phyloP scores from a whole-genome alignment of 768 basidiomycete species.

The Kwoniella mangroviensis region DNA sequence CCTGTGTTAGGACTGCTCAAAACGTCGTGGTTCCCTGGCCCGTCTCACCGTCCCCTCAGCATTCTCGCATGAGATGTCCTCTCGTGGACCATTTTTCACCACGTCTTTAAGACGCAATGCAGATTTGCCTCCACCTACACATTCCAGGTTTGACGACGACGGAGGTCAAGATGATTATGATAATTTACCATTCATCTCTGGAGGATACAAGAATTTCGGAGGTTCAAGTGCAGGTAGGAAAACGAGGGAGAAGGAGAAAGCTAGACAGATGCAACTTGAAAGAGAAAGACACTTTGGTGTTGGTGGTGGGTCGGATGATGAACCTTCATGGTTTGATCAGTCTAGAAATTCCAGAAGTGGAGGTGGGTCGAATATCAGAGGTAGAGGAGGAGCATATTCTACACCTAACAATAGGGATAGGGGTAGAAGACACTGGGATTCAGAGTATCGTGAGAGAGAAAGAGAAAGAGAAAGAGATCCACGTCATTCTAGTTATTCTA shows the following conservation, averaged over 20 bases:
- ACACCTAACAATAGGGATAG: constrained; percentile 17
- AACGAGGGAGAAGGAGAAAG: constrained; percentile 36
- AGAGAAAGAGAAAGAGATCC: constrained; percentile 18
- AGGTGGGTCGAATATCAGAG: background rate
- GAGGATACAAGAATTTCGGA: constrained; percentile 26
- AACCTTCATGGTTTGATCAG: constrained; percentile 26
- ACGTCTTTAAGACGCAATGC: constrained; percentile 6
- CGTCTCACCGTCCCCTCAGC: constrained; percentile 39
- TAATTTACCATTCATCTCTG: constrained; percentile 30
- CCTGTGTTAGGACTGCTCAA: constrained; percentile 37
- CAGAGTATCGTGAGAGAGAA: constrained; percentile 26
- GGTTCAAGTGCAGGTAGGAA: constrained; percentile 42
- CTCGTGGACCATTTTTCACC: constrained; percentile 37
- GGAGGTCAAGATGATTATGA: constrained; percentile 14
- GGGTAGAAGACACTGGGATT: constrained; percentile 32
- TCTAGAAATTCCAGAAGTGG: background rate
- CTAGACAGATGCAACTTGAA: constrained; percentile 11
- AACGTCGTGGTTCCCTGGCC: constrained; percentile 38
- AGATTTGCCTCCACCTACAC: constrained; percentile 24
- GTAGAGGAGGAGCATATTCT: constrained; percentile 18
- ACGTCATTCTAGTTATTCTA: constrained; percentile 4
- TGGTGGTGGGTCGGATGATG: constrained; percentile 33
- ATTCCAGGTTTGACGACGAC: constrained; percentile 35
- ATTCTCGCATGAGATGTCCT: constrained; percentile 38
- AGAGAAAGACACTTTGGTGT: constrained; percentile 16